These are phyloP conservation scores for Silene coronaria DNA, from an alignment of 179 eudicot species.

Conservation along the genomic window DNA sequence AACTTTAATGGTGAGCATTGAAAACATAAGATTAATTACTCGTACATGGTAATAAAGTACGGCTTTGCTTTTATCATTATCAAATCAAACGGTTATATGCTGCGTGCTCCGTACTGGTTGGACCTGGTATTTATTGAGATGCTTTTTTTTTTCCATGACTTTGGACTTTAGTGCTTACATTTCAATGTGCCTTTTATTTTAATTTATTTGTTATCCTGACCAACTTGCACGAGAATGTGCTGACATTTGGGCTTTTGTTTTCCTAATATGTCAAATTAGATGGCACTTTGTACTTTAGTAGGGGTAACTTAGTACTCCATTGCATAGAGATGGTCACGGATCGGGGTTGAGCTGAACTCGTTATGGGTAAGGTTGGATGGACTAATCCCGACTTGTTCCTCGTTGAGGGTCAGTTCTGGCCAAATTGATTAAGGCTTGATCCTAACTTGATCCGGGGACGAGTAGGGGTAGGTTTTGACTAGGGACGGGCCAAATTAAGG, in stretches of 20 bases:
- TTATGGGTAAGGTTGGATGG: too few species aligned
- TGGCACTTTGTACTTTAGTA: background rate
- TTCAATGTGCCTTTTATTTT: conserved; percentile 11
- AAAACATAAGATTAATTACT: conserved; percentile 29
- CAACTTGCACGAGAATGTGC: conserved; percentile 29
- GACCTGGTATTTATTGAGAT: conserved; percentile 19
- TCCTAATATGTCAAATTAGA: background rate
- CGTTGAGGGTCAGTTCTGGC: too few species aligned
- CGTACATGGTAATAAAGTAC: conserved; percentile 24
- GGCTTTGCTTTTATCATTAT: conserved; percentile 17
- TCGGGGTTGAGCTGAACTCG: too few species aligned
- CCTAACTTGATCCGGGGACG: too few species aligned
- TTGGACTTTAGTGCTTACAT: background rate
- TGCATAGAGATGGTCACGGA: too few species aligned
- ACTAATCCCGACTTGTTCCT: too few species aligned
- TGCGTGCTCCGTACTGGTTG: conserved; percentile 28
- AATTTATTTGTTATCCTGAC: conserved; percentile 5
- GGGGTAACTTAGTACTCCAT: too few species aligned
- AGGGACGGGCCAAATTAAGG: too few species aligned
- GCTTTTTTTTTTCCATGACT: too few species aligned
- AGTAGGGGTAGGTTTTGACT: too few species aligned
- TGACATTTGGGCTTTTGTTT: background rate
- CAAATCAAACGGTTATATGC: conserved; percentile 23
- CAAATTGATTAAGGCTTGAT: too few species aligned
- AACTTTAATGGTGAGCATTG: conserved; percentile 27